These are phyloP conservation scores for Oryza longistaminata DNA, from an alignment of 176 grass and related monocot genomes.

Conservation along the genomic window DNA sequence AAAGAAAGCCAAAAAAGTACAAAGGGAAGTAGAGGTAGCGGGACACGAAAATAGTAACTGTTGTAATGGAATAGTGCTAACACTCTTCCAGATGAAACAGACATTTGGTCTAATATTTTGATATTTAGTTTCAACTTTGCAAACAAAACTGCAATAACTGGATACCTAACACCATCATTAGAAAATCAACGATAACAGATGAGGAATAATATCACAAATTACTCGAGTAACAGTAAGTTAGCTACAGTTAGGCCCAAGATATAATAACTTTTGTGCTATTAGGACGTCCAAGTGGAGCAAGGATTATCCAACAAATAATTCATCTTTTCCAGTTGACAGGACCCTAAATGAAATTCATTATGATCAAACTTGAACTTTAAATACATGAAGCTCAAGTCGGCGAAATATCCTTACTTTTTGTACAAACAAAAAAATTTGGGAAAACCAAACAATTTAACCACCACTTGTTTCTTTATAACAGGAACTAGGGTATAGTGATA, in stretches of 20 bases:
- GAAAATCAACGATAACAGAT: constrained; percentile 35
- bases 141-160: constrained; percentile 34
- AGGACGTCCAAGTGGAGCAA: constrained; percentile 23
- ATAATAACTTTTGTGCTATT: constrained; percentile 2
- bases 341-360: constrained; percentile 7
- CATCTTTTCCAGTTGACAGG: constrained; percentile 23
- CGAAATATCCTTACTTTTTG: background rate
- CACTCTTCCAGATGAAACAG: constrained; percentile 46
- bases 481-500: constrained; percentile 9
- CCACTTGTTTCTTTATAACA: constrained; percentile 9
- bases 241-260: background rate
- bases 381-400: background rate
- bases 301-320: constrained; percentile 11
- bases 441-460: constrained; percentile 16
- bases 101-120: constrained; percentile 31
- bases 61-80: constrained; percentile 15
- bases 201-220: constrained; percentile 17
- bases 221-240: constrained; percentile 7
- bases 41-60: constrained; percentile 32
- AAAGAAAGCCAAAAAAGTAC: constrained; percentile 38
- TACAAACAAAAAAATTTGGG: background rate
- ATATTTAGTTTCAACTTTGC: constrained; percentile 29
- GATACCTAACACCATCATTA: constrained; percentile 45
- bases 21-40: constrained; percentile 24
- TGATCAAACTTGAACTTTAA: background rate